A percentile compares a stretch with the other conserved stretches of the same genome.
Conservation (phyloP, 23 red algal genomes). For the Gracilaria vermiculophylla region DNA sequence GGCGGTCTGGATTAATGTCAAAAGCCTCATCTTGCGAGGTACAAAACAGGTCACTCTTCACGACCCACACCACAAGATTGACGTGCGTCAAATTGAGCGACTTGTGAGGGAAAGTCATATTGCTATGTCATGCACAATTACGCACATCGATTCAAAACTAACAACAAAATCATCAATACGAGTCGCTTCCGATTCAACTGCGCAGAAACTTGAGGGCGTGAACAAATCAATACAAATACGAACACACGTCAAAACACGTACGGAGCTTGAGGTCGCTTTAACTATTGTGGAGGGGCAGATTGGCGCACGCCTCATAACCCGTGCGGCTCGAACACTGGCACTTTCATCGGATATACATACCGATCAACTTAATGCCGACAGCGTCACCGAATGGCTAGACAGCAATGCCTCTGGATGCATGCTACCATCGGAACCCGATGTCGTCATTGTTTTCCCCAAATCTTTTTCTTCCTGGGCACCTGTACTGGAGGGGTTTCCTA, state of each 20-base stretch:
- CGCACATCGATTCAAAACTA: not conserved
- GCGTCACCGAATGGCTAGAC: constrained; percentile 32
- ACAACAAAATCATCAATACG: not conserved
- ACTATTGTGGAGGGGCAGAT: not conserved
- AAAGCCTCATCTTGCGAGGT: not conserved
- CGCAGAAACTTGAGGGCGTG: not conserved
- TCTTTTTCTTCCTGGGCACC: not conserved
- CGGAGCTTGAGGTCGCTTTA: not conserved
- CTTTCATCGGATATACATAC: not conserved
- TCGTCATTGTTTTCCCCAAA: constrained; percentile 26
- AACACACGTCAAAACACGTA: not conserved
- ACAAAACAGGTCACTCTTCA: constrained; percentile 27
- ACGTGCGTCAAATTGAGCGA: not conserved
- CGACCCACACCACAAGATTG: constrained; percentile 10
- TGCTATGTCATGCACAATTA: not conserved
- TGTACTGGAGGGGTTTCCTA: constrained; percentile 28
- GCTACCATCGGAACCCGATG: constrained; percentile 55
- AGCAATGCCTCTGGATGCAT: not conserved
- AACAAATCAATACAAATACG: not conserved
- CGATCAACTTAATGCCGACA: not conserved
- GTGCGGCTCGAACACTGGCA: not conserved
- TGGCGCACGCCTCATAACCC: not conserved
- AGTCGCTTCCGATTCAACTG: not conserved
- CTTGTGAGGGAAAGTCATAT: not conserved
- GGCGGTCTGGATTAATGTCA: not conserved